A percentile compares a stretch with the other conserved stretches of the same genome.
Conservation (phyloP, 805 yeast species). For the Alloascoidea hylecoeti region DNA sequence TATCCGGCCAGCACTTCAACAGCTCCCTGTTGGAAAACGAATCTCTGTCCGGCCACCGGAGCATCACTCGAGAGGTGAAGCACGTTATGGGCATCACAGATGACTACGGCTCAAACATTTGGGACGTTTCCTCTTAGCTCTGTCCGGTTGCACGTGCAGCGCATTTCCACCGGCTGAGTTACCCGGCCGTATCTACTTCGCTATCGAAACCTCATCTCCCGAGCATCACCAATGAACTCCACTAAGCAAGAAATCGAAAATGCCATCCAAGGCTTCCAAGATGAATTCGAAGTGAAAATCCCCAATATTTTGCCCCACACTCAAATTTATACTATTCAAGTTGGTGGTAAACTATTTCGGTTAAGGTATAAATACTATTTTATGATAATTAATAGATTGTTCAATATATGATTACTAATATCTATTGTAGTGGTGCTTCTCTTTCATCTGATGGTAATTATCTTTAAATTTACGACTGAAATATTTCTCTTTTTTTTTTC, state of each 20-base stretch:
- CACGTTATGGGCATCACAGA: background rate
- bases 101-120: background rate
- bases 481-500: background rate
- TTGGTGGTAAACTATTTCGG: conserved; percentile 45
- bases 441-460: conserved; percentile 47
- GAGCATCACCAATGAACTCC: too few species aligned
- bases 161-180: too few species aligned
- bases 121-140: too few species aligned
- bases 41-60: background rate
- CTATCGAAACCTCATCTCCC: too few species aligned
- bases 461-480: background rate
- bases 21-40: too few species aligned
- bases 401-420: background rate
- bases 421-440: conserved; percentile 45
- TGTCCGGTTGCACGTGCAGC: too few species aligned
- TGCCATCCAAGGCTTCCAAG: too few species aligned
- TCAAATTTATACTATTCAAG: conserved; percentile 46
- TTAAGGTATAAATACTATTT: conserved; percentile 21
- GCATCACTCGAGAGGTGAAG: background rate
- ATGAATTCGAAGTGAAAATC: too few species aligned
- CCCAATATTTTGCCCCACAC: conserved; percentile 41
- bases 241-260: too few species aligned
- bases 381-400: background rate
- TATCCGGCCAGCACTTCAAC: too few species aligned
- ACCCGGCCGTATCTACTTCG: too few species aligned